Evolutionary conservation across 2,329 filamentous ascomycete species (phyloP).

Genomic region (Keithomyces neogunnii): DNA sequence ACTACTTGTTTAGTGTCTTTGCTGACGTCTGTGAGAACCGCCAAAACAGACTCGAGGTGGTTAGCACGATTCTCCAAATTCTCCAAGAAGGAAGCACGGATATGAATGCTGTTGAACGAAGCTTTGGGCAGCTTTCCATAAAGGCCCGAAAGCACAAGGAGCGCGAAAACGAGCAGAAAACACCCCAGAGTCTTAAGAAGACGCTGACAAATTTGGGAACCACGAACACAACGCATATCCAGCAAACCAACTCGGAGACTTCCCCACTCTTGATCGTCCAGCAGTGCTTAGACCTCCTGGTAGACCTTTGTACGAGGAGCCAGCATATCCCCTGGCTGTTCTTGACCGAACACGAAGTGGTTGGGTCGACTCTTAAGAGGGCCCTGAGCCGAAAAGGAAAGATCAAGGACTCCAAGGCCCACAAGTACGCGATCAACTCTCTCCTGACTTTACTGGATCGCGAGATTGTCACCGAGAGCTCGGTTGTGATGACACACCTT

Average conservation of each 20-base stretch:
- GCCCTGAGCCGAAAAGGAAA: slow-evolving; percentile 78
- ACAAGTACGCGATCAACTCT: slow-evolving; percentile 87
- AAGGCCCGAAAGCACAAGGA: slow-evolving; percentile 76
- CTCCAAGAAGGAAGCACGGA: slow-evolving; percentile 93
- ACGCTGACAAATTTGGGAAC: slow-evolving; percentile 52
- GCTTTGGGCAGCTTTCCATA: slow-evolving; percentile 86
- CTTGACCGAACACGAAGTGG: slow-evolving; percentile 81
- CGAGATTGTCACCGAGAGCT: slow-evolving; percentile 94
- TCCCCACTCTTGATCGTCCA: slow-evolving; percentile 93
- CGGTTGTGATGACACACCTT: slow-evolving; percentile 90
- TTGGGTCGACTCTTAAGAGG: slow-evolving; percentile 66
- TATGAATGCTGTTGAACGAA: slow-evolving; percentile 86
- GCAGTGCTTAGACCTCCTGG: slow-evolving; percentile 81
- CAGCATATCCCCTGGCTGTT: slow-evolving; percentile 86
- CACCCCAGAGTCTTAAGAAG: slow-evolving; percentile 72
- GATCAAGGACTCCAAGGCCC: slow-evolving; percentile 71
- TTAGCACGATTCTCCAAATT: slow-evolving; percentile 86
- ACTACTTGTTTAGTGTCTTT: slow-evolving; percentile 77
- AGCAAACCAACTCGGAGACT: slow-evolving; percentile 67
- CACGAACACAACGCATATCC: slow-evolving; percentile 26
- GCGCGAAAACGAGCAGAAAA: slow-evolving; percentile 55
- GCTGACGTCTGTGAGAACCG: slow-evolving; percentile 91
- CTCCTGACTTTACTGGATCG: slow-evolving; percentile 81
- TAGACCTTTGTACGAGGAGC: slow-evolving; percentile 76
- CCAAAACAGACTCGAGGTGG: slow-evolving; percentile 89